A percentile compares a stretch with the other conserved stretches of the same genome.
Evolutionary conservation across 2,329 filamentous ascomycete genomes (phyloP).

Genomic region (Talaromyces amestolkiae): DNA sequence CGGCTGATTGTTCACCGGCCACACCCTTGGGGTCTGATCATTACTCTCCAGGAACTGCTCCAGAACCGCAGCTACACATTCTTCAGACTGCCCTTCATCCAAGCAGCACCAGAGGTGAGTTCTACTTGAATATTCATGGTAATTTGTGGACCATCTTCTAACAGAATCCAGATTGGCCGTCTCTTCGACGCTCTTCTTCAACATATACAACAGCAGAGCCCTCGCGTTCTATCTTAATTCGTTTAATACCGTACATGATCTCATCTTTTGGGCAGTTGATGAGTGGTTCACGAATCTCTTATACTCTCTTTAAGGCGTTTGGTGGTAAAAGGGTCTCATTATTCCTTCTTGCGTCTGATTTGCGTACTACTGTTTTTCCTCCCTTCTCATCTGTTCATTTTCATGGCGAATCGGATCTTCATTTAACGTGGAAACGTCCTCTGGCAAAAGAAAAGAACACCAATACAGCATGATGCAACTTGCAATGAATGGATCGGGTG

Average conservation of each 20-base stretch:
- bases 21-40: conserved; percentile 92
- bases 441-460: conserved; percentile 5
- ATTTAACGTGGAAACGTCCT: conserved; percentile 12
- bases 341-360: conserved; percentile 6
- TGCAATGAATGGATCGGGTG: conserved; percentile 10
- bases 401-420: conserved; percentile 10
- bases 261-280: conserved; percentile 18
- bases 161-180: conserved; percentile 40
- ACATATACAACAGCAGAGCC: conserved; percentile 50
- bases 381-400: conserved; percentile 4
- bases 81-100: conserved; percentile 90
- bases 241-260: conserved; percentile 18
- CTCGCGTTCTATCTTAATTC: conserved; percentile 34
- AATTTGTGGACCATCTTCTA: not conserved
- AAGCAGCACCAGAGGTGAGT: conserved; percentile 78
- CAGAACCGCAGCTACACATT: conserved; percentile 90
- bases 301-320: conserved; percentile 17
- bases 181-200: conserved; percentile 47
- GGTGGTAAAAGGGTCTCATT: conserved; percentile 6
- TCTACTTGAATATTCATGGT: conserved; percentile 4
- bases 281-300: conserved; percentile 19
- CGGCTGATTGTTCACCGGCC: conserved; percentile 84
- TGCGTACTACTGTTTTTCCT: not conserved
- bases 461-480: conserved; percentile 13
- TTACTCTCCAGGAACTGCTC: conserved; percentile 81